Conservation (phyloP, 31 red algal genomes). For the Odonthalia washingtoniensis region DNA sequence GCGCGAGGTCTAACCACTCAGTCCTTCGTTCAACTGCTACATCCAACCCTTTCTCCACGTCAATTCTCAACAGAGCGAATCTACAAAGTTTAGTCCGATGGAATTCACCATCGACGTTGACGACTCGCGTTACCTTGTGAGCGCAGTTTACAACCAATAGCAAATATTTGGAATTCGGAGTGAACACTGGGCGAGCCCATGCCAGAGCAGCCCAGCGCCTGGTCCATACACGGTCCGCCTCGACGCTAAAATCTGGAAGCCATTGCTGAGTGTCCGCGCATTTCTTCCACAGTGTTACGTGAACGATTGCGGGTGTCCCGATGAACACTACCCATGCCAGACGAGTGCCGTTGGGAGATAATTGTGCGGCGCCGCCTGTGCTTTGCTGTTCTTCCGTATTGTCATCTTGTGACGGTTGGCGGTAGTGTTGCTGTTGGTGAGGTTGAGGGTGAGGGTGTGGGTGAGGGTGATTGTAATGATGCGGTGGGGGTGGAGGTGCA, state of each 20-base stretch:
- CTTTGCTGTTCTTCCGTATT: not conserved
- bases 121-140: constrained; percentile 45
- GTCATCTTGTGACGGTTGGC: not conserved
- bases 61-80: constrained; percentile 34
- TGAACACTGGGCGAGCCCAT: constrained; percentile 52
- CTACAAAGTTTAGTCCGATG: constrained; percentile 43
- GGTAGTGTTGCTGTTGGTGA: too few species aligned
- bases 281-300: too few species aligned
- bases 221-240: constrained; percentile 23
- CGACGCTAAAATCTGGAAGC: not conserved
- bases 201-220: constrained; percentile 56
- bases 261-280: not conserved
- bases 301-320: too few species aligned
- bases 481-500: too few species aligned
- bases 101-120: constrained; percentile 47
- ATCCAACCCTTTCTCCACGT: constrained; percentile 7
- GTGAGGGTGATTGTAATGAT: too few species aligned
- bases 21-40: not conserved
- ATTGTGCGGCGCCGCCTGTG: constrained; percentile 35
- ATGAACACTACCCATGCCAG: constrained; percentile 60
- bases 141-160: constrained; percentile 57
- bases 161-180: constrained; percentile 24
- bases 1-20: constrained; percentile 42
- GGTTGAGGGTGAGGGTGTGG: too few species aligned
- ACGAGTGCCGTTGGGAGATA: constrained; percentile 49